Evolutionary conservation across 2,329 filamentous ascomycete genomes (phyloP).

Genomic region (Onygenales sp.): DNA sequence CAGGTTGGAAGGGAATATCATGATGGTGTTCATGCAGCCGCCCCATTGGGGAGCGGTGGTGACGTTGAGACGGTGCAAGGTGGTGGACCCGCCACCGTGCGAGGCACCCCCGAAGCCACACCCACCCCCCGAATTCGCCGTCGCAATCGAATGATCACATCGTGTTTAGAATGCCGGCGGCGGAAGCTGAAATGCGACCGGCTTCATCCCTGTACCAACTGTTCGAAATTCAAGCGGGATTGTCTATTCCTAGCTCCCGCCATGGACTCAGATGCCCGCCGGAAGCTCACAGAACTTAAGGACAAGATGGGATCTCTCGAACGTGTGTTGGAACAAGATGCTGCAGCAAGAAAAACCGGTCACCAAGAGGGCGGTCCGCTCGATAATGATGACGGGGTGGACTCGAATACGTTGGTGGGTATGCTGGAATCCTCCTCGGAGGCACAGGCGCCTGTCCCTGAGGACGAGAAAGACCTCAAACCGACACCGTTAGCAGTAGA

Average conservation of each 20-base stretch:
- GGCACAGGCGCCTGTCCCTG: slow-evolving; percentile 28
- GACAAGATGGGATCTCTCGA: slow-evolving; percentile 67
- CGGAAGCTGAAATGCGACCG: slow-evolving; percentile 72
- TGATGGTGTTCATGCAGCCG: not conserved
- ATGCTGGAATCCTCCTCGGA: slow-evolving; percentile 46
- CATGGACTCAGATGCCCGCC: slow-evolving; percentile 59
- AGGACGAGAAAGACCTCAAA: slow-evolving; percentile 52
- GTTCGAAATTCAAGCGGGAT: slow-evolving; percentile 40
- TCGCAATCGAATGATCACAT: slow-evolving; percentile 60
- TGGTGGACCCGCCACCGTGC: not conserved
- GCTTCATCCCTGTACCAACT: slow-evolving; percentile 56
- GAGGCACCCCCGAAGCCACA: not conserved
- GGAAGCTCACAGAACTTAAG: slow-evolving; percentile 66
- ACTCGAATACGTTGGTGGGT: slow-evolving; percentile 21
- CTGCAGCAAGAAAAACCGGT: slow-evolving; percentile 39
- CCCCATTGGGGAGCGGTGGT: not conserved
- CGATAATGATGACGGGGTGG: not conserved
- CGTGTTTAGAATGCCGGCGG: slow-evolving; percentile 60
- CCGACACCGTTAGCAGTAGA: slow-evolving; percentile 53
- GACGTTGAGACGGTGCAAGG: not conserved
- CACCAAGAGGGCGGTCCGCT: not conserved
- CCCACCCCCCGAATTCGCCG: slow-evolving; percentile 39
- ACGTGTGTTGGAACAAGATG: slow-evolving; percentile 58
- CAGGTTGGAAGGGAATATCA: not conserved
- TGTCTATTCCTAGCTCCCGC: slow-evolving; percentile 58